Percentiles rank a stretch among this genome's conserved stretches.
These are phyloP conservation scores for Didymella pinodella DNA, from an alignment of 2,329 filamentous ascomycete genomes.

Conservation along the genomic window DNA sequence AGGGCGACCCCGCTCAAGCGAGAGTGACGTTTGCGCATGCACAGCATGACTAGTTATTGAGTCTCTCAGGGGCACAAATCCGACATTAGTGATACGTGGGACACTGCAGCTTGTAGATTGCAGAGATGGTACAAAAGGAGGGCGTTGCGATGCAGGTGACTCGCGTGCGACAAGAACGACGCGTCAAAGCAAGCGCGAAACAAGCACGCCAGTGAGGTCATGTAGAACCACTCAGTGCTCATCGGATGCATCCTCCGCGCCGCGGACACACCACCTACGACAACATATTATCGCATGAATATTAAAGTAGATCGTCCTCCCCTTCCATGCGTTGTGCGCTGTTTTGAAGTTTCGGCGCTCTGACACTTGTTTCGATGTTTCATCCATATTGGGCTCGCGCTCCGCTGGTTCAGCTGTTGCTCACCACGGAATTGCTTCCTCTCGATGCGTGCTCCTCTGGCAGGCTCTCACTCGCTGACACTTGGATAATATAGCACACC, in stretches of 20 bases:
- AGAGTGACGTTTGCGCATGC: background rate
- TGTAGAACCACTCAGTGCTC: background rate
- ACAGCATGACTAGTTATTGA: background rate
- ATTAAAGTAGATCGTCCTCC: background rate
- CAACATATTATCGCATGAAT: background rate
- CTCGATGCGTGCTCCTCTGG: background rate
- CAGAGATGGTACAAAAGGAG: background rate
- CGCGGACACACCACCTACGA: background rate
- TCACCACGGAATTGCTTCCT: background rate
- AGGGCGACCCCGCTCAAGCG: background rate
- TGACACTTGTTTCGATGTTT: slow-evolving; percentile 9
- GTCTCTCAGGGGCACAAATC: background rate
- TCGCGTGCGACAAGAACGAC: background rate
- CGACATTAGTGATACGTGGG: background rate
- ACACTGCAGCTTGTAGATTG: background rate
- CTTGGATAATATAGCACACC: background rate
- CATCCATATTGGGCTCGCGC: slow-evolving; percentile 7
- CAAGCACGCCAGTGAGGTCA: background rate
- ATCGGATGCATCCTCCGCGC: background rate
- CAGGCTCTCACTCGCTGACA: background rate
- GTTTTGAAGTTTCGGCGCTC: slow-evolving; percentile 9
- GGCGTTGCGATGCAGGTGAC: background rate
- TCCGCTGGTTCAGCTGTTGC: background rate
- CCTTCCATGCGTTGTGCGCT: background rate
- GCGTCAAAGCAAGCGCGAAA: background rate